Base-by-base conservation (phyloP, 495 filamentous ascomycete species). In the Talaromyces nanjingensis region DNA sequence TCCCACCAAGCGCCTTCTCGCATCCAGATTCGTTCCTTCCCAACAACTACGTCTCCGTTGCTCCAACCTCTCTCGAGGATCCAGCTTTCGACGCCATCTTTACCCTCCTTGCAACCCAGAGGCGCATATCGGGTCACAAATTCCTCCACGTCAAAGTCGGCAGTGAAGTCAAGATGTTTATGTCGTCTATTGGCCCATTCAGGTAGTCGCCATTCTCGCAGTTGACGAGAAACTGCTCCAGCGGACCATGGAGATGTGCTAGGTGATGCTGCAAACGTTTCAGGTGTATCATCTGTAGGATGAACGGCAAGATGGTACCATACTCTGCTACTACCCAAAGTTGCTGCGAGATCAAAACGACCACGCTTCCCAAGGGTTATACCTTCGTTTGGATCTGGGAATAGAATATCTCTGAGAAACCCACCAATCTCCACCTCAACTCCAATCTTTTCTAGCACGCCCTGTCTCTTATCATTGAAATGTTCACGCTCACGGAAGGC, bases 1-100 rank as follows among this genome's bases (percentile, higher is more conserved):
- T 98, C 96, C 93, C 94, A 97, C 94, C 94, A 98, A 9, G 92
- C 87, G 57, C 79, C 85, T 72, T 98, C 94, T 49, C 94, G 83
- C 81, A 97, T 92, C 94, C 94, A 98, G 42, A 98, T 88, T 5
- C 94, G 87, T 72, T 96, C 90, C 42, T 86, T 84, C 61, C 94
- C 94, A 49, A 98, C 80, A 22, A 96, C 85, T 2, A 97, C 93
- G 71, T 98, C 96, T 29, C 94, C 94, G 69, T 98, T 98, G 74
- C 91, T 97, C 94, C 94, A 98, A 2, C 94, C 96, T 52, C 94
- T 86, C 74, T 98, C 92, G 52, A 97, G 82, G 59, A 96, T 83
- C 94, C 94, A 98, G 72, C 85, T 96, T 67, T 98, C 91, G 57
- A 97, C 91, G 57, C 96, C 96, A 68, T 98, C 94, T 52, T 86